Percentiles rank a stretch among this genome's conserved stretches.
These are phyloP conservation scores for Vigna unguiculata DNA, from an alignment of 306 rosid genomes.

Conservation along the genomic window DNA sequence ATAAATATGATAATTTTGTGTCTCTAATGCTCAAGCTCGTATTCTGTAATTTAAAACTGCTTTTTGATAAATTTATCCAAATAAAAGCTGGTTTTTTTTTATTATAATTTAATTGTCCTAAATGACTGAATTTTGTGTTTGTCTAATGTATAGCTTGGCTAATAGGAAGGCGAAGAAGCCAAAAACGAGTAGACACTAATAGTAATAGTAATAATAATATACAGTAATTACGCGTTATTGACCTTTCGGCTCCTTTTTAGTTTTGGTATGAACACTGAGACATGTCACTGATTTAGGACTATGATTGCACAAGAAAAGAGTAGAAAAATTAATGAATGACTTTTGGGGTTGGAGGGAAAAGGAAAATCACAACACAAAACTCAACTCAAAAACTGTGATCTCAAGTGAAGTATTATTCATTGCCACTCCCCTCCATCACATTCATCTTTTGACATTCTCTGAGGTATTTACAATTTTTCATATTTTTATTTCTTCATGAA, in stretches of 20 bases:
- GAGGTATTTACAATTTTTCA: neutral
- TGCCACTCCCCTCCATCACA: neutral
- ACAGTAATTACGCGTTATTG: conserved; percentile 40
- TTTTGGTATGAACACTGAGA: conserved; percentile 29
- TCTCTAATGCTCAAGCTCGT: too few relatives aligned
- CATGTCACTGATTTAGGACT: neutral
- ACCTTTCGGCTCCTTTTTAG: conserved; percentile 36
- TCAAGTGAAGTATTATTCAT: conserved; percentile 10
- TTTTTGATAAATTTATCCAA: too few relatives aligned
- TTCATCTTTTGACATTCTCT: conserved; percentile 5
- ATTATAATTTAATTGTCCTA: too few relatives aligned
- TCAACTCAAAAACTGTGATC: neutral
- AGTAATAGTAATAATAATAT: neutral
- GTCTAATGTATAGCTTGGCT: neutral
- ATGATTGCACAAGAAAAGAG: conserved; percentile 23
- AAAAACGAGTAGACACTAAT: neutral
- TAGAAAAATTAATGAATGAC: neutral
- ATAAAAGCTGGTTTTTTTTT: too few relatives aligned
- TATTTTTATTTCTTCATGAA: neutral
- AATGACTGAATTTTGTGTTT: too few relatives aligned
- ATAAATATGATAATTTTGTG: too few relatives aligned
- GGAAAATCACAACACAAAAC: neutral
- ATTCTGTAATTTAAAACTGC: too few relatives aligned
- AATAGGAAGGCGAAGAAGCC: neutral
- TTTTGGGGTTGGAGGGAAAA: conserved; percentile 28